phyloP scores from a whole-genome alignment of 202 grass and related monocot genomes.

The Tripidium arundinaceum region DNA sequence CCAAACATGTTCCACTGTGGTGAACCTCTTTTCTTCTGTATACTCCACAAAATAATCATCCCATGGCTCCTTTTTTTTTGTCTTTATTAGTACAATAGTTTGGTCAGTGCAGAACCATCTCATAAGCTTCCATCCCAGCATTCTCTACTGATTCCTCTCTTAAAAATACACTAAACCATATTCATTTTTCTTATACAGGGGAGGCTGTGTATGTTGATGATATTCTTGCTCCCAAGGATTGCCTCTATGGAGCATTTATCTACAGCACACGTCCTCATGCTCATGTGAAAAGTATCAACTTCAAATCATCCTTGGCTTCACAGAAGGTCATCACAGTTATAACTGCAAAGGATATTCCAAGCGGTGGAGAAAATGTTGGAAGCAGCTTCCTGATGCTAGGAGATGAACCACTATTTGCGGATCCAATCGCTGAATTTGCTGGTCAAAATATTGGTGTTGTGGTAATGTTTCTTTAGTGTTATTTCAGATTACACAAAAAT shows the following conservation, averaged over 20 bases:
- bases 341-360: conserved; percentile 58
- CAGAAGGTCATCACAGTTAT: conserved; percentile 59
- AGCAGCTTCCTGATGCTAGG: conserved; percentile 23
- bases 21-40: no score
- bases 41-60: no score
- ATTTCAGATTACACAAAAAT: not conserved
- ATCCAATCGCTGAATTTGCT: conserved; percentile 64
- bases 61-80: no score
- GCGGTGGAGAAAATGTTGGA: conserved; percentile 60
- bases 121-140: no score
- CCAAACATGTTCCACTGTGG: no score
- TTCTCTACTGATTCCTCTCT: no score
- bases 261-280: conserved; percentile 67
- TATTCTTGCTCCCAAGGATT: conserved; percentile 71
- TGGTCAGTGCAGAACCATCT: no score
- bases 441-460: conserved; percentile 73
- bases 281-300: conserved; percentile 53
- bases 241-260: conserved; percentile 78
- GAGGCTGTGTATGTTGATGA: conserved; percentile 84
- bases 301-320: conserved; percentile 59
- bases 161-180: not conserved
- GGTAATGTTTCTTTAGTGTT: conserved; percentile 42
- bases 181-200: conserved; percentile 33
- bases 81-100: no score
- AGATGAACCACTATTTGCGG: conserved; percentile 55